Evolutionary conservation across 108 stramenopile genomes (phyloP).

Genomic region (Skeletonema marinoi): DNA sequence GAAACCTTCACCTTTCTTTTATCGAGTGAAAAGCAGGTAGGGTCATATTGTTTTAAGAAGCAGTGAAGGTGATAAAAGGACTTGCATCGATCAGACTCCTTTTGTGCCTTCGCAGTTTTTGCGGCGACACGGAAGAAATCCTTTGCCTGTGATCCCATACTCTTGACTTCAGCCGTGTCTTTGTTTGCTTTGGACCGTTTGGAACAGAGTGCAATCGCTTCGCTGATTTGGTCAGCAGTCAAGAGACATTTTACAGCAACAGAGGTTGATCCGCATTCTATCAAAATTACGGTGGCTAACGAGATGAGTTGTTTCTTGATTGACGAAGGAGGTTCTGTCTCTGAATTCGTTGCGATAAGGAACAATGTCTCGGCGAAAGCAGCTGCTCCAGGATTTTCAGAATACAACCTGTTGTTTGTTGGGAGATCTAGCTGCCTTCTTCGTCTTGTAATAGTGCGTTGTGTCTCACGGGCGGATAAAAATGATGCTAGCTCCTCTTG

Average conservation of each 20-base stretch:
- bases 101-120: constrained; percentile 5
- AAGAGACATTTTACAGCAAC: constrained; percentile 28
- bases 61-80: constrained; percentile 29
- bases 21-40: constrained; percentile 15
- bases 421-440: constrained; percentile 28
- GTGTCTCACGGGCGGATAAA: constrained; percentile 22
- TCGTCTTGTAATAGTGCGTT: constrained; percentile 23
- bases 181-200: constrained; percentile 11
- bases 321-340: background rate
- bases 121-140: constrained; percentile 25
- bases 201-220: constrained; percentile 26
- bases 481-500: constrained; percentile 13
- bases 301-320: constrained; percentile 25
- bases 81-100: constrained; percentile 29
- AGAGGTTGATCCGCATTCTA: constrained; percentile 14
- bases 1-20: constrained; percentile 20
- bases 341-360: constrained; percentile 7
- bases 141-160: constrained; percentile 2
- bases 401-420: constrained; percentile 12
- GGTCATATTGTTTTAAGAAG: constrained; percentile 30
- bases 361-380: constrained; percentile 27
- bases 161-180: background rate
- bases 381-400: constrained; percentile 22
- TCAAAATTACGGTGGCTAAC: constrained; percentile 25
- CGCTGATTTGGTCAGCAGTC: constrained; percentile 12